Base-by-base conservation (phyloP, 2,329 filamentous ascomycete genomes). In the Clonostachys rosea region DNA sequence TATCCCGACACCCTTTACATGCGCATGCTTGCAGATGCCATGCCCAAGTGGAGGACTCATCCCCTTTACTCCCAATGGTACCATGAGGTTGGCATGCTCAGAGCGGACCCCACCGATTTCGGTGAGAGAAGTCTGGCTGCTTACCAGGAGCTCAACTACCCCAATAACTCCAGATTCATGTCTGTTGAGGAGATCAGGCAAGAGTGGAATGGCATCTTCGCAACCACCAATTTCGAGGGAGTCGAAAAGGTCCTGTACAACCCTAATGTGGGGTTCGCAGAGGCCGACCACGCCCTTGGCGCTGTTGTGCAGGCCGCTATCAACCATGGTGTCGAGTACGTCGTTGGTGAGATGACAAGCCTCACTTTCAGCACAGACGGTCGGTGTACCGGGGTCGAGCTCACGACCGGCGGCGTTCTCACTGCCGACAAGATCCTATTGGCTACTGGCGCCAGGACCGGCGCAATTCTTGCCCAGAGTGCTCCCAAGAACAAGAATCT, bases 221-320 rank as follows among this genome's bases (percentile, higher is more conserved):
- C 75, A 24, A 74, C 79, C 41, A 73, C 79, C 34, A 70, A 83
- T 50, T 82, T 81, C 56, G 71, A 68, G 7, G 76, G 69, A 8
- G 70, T 81, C 42, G 75, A 76, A 50, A 73, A 74, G 52, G 69
- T 83, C 16, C 68, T 80, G 18, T 71, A 76, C 53, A 84, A 83
- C 64, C 75, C 74, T 50, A 75, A 70, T 34, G 80, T 78, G 59
- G 80, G 80, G 3, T 83, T 78, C 70, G 79, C 73, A 16, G 75
- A 78, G 44, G 80, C 80, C 12, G 78, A 78, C 47, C 76, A 81
- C 59, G 71, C 75, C 36, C 62, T 84, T 43, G 64, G 67, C 44
- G 77, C 76, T 12, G 73, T 83, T 13, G 78, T 78, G 7, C 72
- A 75, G 49, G 68, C 68, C 44, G 73, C 70, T 20, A 56, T 82